These are phyloP conservation scores for Gyrodon lividus DNA, from an alignment of 768 basidiomycete genomes.

Conservation along the genomic window DNA sequence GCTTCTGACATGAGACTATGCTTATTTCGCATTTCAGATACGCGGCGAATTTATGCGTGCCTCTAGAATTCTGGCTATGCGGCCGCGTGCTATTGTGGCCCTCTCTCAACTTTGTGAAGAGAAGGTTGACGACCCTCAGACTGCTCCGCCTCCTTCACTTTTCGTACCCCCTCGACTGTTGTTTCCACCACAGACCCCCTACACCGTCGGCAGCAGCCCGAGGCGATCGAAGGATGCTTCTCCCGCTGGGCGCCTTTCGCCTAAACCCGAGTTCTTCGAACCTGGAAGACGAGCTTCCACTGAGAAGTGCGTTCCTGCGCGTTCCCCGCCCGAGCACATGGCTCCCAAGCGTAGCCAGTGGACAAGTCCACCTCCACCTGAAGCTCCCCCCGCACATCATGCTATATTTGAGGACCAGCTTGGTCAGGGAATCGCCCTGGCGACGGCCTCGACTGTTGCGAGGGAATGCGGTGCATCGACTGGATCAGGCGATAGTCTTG, in stretches of 20 bases:
- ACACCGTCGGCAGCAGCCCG: constrained; percentile 63
- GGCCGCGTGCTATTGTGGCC: constrained; percentile 77
- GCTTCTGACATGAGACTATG: neutral
- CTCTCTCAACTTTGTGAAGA: constrained; percentile 92
- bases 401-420: constrained; percentile 67
- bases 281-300: constrained; percentile 34
- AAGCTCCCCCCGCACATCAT: constrained; percentile 66
- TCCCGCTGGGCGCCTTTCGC: constrained; percentile 51
- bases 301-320: constrained; percentile 35
- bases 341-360: constrained; percentile 77
- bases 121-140: constrained; percentile 52
- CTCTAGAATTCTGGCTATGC: constrained; percentile 74
- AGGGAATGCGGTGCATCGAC: constrained; percentile 52
- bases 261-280: constrained; percentile 48
- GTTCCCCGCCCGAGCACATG: constrained; percentile 71
- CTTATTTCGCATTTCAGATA: constrained; percentile 57
- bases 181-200: constrained; percentile 66
- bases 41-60: constrained; percentile 99
- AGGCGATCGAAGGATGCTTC: constrained; percentile 46
- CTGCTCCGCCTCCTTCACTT: constrained; percentile 39
- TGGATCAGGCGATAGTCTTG: constrained; percentile 58
- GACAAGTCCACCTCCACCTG: constrained; percentile 83
- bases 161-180: constrained; percentile 47
- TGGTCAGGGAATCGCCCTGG: constrained; percentile 63
- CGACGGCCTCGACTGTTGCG: constrained; percentile 61